phyloP scores from a whole-genome alignment of 805 yeast genomes.

The Suhomyces canberraensis region DNA sequence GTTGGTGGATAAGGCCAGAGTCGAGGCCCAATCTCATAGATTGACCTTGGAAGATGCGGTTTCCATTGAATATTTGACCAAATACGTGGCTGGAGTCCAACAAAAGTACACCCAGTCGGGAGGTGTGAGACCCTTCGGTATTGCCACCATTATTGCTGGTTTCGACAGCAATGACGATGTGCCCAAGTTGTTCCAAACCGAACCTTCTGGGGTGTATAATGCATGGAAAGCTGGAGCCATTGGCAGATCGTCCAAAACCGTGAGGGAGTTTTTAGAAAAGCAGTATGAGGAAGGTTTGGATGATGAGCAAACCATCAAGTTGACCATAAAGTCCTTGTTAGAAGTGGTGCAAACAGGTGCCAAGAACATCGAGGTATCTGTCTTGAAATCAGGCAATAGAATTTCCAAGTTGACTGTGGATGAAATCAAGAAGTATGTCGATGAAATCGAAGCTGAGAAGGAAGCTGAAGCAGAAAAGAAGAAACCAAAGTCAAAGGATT shows the following conservation, averaged over 20 bases:
- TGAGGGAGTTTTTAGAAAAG: conserved; percentile 91
- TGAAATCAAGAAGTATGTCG: conserved; percentile 70
- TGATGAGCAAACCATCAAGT: conserved; percentile 69
- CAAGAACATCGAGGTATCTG: conserved; percentile 88
- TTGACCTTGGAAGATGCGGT: conserved; percentile 95
- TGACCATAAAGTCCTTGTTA: conserved; percentile 80
- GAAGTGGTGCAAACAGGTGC: conserved; percentile 99
- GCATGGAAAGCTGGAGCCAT: conserved; percentile 98
- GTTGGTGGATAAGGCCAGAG: conserved; percentile 89
- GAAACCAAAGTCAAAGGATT: conserved; percentile 36
- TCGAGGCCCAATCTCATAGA: conserved; percentile 93
- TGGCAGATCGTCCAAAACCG: conserved; percentile 93
- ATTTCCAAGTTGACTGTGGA: conserved; percentile 63
- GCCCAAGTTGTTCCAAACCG: conserved; percentile 90
- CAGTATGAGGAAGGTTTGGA: conserved; percentile 64
- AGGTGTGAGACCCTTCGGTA: conserved; percentile 97
- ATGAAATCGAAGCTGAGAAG: conserved; percentile 83
- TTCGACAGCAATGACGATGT: conserved; percentile 80
- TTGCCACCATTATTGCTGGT: conserved; percentile 92
- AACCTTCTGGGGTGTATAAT: conserved; percentile 94
- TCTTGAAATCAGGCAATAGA: conserved; percentile 67
- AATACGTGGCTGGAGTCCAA: conserved; percentile 96
- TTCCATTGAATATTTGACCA: conserved; percentile 84
- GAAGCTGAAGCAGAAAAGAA: conserved; percentile 77
- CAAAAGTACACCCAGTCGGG: conserved; percentile 97